phyloP scores from a whole-genome alignment of 768 basidiomycete species.

The Lentinula guzmanii region DNA sequence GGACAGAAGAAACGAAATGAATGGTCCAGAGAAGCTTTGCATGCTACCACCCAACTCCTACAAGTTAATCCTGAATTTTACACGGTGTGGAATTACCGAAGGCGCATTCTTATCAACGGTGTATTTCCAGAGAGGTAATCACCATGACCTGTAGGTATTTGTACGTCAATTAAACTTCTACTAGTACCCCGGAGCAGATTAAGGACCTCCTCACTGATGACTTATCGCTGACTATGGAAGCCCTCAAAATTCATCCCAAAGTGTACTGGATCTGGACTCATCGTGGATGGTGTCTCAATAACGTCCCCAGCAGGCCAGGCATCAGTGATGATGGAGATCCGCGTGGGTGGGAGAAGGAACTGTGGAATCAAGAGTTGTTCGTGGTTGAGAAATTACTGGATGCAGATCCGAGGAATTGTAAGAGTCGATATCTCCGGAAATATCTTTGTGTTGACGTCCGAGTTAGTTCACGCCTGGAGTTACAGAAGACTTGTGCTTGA shows the following conservation, averaged over 20 bases:
- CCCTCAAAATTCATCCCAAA: slow-evolving; percentile 84
- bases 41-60: slow-evolving; percentile 71
- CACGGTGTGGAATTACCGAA: slow-evolving; percentile 92
- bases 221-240: slow-evolving; percentile 71
- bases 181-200: slow-evolving; percentile 53
- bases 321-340: slow-evolving; percentile 34
- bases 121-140: slow-evolving; percentile 65
- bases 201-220: slow-evolving; percentile 67
- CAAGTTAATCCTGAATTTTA: slow-evolving; percentile 93
- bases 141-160: background rate
- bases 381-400: slow-evolving; percentile 93
- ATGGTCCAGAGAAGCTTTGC: slow-evolving; percentile 69
- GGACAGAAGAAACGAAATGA: slow-evolving; percentile 64
- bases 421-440: background rate
- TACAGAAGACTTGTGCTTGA: slow-evolving; percentile 85
- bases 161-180: background rate
- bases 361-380: slow-evolving; percentile 82
- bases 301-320: slow-evolving; percentile 71
- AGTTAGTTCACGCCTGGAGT: slow-evolving; percentile 87
- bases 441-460: background rate
- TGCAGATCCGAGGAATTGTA: slow-evolving; percentile 90
- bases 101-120: slow-evolving; percentile 69
- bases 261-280: slow-evolving; percentile 99
- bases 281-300: slow-evolving; percentile 89
- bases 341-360: slow-evolving; percentile 67